These are phyloP conservation scores for Trapa bicornis DNA, from an alignment of 345 rosid genomes.

Conservation along the genomic window DNA sequence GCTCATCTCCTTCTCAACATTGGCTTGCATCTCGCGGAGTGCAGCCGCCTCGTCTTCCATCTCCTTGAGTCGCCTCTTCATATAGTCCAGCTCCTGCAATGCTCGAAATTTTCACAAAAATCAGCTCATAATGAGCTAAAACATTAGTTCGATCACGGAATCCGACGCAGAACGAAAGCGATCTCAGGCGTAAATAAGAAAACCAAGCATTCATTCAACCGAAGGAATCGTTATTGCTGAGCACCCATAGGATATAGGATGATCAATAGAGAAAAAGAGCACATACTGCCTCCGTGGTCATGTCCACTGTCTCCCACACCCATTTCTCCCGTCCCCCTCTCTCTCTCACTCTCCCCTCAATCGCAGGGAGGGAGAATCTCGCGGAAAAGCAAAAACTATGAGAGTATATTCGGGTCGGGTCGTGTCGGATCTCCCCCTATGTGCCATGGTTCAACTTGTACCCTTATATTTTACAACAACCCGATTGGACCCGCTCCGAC, in stretches of 20 bases:
- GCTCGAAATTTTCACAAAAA: background rate
- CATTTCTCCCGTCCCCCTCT: background rate
- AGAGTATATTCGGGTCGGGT: no score
- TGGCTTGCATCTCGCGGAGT: constrained; percentile 47
- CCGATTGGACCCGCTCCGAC: no score
- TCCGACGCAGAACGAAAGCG: background rate
- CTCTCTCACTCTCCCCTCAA: background rate
- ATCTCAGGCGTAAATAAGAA: background rate
- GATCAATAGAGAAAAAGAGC: background rate
- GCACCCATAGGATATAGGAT: background rate
- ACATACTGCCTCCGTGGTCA: constrained; percentile 23
- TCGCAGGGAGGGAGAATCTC: background rate
- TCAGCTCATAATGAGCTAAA: background rate
- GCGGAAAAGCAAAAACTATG: background rate
- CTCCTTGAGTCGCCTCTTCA: constrained; percentile 45
- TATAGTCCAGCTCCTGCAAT: constrained; percentile 37
- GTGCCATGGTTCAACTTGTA: no score
- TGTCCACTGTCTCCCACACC: constrained; percentile 22
- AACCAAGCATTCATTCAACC: background rate
- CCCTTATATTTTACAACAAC: no score
- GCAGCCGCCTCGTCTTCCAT: constrained; percentile 55
- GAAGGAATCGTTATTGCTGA: background rate
- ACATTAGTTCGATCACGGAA: background rate
- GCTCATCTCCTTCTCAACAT: constrained; percentile 43
- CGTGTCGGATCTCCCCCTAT: no score